A percentile compares a stretch with the other conserved stretches of the same genome.
phyloP scores from a whole-genome alignment of 176 grass and related monocot species.

The bread wheat (Triticum aestivum) region IWGSC_CS_RefSeq_v2.1 NC_057814.1:21896641-21897140 shows the following conservation, averaged over 20 bases:
- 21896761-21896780: not conserved
- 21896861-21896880: not conserved
- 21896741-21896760: not conserved
- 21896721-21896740: slow-evolving; percentile 19
- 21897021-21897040: too few species aligned
- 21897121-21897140: too few species aligned
- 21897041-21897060: too few species aligned
- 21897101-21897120: too few species aligned
- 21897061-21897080: too few species aligned
- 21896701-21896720: slow-evolving; percentile 18
- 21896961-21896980: too few species aligned
- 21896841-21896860: not conserved
- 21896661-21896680: slow-evolving; percentile 63
- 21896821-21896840: not conserved
- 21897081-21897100: too few species aligned
- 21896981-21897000: too few species aligned
- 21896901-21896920: not conserved
- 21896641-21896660: slow-evolving; percentile 40
- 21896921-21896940: not conserved
- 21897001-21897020: too few species aligned
- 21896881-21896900: slow-evolving; percentile 3
- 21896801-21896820: not conserved
- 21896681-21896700: slow-evolving; percentile 49
- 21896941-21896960: not conserved
- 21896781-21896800: not conserved